Base-by-base conservation (phyloP, 176 grass and related monocot genomes). In the Raddia distichophylla region DNA sequence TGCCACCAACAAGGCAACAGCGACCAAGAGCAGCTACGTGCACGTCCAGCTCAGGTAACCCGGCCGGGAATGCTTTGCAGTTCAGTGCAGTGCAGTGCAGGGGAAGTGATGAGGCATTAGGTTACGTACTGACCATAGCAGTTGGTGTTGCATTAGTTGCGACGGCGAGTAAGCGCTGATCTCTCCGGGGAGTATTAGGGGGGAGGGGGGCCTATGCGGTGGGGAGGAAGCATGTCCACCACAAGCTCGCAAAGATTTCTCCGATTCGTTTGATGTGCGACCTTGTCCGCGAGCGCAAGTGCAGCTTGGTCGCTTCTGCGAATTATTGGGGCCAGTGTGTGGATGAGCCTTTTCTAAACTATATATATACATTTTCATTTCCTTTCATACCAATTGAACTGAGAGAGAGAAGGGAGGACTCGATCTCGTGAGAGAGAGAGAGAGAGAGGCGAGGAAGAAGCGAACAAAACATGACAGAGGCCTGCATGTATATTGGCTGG, bases 201-300 rank as follows among this genome's bases (percentile, higher is more conserved):
- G 78, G 79, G 55, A 40, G 37, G 37, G 37, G 37, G 4, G 37
- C 2, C 37, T 40, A 27, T 27, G 27, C 27, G 27, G 56, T 52
- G 10, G 27, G 33, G 86, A 90, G 69, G 63, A 54, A 22, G 87
- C 12, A 94, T 92, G 80, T 84, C 55, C 67, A 87, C 94, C 94
- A 92, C 94, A 97, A 87, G 14, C 89, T 89, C 65, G 15, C 14
- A 34, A 71, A 94, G 85, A 97, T 90, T 92, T 94, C 45, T 84
- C 67, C 75, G 84, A 82, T 90, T 84, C 69, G 68, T 87, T 88
- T 78, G 87, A 89, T 89, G 60, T 35, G 79, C 76, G 51, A 44
- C 44, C 89, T 89, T 89, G 85, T 82, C 92, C 58, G 68, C 57
- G 69, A 86, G 77, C 67, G 81, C 69, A 47, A 75, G 51, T 79